Percentiles rank a stretch among this genome's conserved stretches.
Conservation (phyloP, 164 flowering plant species). For the Liriodendron chinense region DNA sequence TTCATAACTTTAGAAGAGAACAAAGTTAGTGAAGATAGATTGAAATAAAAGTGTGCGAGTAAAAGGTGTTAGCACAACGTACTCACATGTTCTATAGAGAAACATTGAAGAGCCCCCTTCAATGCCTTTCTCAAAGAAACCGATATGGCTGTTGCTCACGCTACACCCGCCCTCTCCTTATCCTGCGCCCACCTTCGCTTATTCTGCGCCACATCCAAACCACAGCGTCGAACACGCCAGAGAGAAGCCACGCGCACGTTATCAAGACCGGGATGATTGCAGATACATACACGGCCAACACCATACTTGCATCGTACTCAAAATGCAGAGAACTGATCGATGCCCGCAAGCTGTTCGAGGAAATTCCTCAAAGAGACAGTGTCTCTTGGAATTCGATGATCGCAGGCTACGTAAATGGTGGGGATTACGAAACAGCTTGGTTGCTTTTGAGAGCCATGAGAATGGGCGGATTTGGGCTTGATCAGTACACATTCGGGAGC, state of each 20-base stretch:
- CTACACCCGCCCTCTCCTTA: not conserved
- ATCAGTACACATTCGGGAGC: conserved; percentile 68
- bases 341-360: conserved; percentile 66
- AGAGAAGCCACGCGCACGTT: conserved; percentile 36
- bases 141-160: not conserved
- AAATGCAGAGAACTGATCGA: conserved; percentile 36
- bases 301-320: conserved; percentile 37
- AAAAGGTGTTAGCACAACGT: no score
- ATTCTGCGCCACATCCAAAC: not conserved
- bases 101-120: not conserved
- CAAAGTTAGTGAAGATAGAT: conserved; percentile 74
- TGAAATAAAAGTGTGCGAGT: no score
- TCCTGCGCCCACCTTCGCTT: conserved; percentile 22
- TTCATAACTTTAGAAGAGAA: conserved; percentile 89
- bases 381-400: conserved; percentile 82
- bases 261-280: conserved; percentile 39
- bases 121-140: not conserved
- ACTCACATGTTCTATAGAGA: not conserved
- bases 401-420: conserved; percentile 48
- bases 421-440: conserved; percentile 36
- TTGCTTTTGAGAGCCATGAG: conserved; percentile 43
- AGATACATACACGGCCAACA: conserved; percentile 52
- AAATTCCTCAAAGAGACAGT: conserved; percentile 64
- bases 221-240: conserved; percentile 12
- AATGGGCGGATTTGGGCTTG: conserved; percentile 38